Conservation (phyloP, 2,329 filamentous ascomycete species). For the Paraconiothyrium brasiliense region DNA sequence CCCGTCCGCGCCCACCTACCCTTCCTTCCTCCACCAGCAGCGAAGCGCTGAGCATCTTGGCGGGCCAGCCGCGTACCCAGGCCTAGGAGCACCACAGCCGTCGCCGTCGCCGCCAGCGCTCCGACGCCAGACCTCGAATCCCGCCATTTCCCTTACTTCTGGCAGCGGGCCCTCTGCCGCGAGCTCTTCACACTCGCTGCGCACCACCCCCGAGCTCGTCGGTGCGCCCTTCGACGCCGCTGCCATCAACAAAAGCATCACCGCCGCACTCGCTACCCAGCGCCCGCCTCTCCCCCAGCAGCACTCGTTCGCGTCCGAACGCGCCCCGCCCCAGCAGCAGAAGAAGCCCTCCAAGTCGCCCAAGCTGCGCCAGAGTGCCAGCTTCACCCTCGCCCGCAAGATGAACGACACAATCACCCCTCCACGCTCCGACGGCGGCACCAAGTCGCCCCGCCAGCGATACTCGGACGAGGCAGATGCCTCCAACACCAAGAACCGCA, state of each 20-base stretch:
- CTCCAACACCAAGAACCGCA: slow-evolving; percentile 38
- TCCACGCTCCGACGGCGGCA: slow-evolving; percentile 41
- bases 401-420: slow-evolving; percentile 53
- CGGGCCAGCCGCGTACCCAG: not conserved
- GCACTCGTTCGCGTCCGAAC: slow-evolving; percentile 40
- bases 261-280: slow-evolving; percentile 31
- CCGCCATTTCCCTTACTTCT: slow-evolving; percentile 4
- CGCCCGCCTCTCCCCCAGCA: slow-evolving; percentile 37
- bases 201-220: slow-evolving; percentile 18
- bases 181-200: slow-evolving; percentile 18
- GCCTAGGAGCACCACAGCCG: not conserved
- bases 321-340: slow-evolving; percentile 35
- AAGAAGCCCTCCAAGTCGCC: slow-evolving; percentile 37
- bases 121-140: slow-evolving; percentile 14
- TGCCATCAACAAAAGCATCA: slow-evolving; percentile 49
- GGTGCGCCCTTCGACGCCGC: slow-evolving; percentile 53
- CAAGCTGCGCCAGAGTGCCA: slow-evolving; percentile 53
- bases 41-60: slow-evolving; percentile 11
- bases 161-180: slow-evolving; percentile 3
- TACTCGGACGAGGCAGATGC: slow-evolving; percentile 50
- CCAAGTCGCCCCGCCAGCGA: slow-evolving; percentile 50
- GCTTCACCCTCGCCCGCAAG: slow-evolving; percentile 54
- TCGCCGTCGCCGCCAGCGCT: slow-evolving; percentile 7
- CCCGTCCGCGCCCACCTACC: slow-evolving; percentile 40
- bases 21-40: slow-evolving; percentile 25